Evolutionary conservation across 495 filamentous ascomycete genomes (phyloP).

Genomic region (Rusavskia elegans): DNA sequence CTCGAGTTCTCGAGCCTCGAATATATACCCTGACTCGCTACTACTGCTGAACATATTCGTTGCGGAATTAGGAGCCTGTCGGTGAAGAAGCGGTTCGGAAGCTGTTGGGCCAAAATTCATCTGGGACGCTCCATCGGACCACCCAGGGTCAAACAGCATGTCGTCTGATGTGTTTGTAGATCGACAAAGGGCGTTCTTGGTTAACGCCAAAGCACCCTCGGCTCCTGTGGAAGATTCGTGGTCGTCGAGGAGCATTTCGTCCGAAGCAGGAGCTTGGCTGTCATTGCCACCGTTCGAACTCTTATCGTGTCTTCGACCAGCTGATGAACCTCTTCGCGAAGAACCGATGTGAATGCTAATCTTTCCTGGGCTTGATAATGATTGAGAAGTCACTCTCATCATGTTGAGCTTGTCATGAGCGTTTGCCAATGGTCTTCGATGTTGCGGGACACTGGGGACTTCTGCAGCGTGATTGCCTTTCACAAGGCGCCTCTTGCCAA

Average conservation of each 20-base stretch:
- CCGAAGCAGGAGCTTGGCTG: neutral
- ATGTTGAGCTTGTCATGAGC: neutral
- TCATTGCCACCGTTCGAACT: neutral
- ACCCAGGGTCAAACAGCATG: conserved; percentile 1
- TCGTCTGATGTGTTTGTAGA: neutral
- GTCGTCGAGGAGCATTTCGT: neutral
- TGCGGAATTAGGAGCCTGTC: too few relatives aligned
- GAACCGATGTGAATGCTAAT: neutral
- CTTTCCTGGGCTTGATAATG: neutral
- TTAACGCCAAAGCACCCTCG: too few relatives aligned
- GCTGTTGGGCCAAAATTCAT: too few relatives aligned
- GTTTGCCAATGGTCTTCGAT: neutral
- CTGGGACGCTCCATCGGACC: neutral
- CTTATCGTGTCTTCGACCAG: neutral
- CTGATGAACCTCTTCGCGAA: neutral
- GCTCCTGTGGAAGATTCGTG: neutral
- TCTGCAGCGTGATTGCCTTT: neutral
- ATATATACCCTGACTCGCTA: too few relatives aligned
- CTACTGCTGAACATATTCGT: too few relatives aligned
- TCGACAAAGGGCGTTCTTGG: neutral
- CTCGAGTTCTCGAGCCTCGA: too few relatives aligned
- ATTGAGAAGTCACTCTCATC: neutral
- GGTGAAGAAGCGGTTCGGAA: too few relatives aligned
- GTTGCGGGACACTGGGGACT: neutral
- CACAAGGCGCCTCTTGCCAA: conserved; percentile 8